Percentiles rank a stretch among this genome's conserved stretches.
Evolutionary conservation across 164 flowering plant genomes (phyloP).

Genomic region (Vitis labrusca): DNA sequence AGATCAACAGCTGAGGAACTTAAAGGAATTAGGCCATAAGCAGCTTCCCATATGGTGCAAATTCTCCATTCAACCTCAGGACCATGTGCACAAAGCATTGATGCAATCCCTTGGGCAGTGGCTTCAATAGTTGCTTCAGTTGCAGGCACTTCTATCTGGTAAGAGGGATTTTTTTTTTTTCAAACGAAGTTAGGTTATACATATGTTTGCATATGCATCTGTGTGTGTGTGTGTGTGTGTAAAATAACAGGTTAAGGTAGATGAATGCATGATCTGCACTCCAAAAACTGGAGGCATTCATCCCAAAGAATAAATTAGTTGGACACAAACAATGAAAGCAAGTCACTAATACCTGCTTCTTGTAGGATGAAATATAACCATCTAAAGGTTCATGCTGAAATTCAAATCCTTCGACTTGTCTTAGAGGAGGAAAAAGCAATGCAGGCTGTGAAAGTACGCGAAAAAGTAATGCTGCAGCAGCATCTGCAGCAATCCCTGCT

Average conservation of each 20-base stretch:
- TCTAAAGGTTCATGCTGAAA: constrained; percentile 70
- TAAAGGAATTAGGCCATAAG: constrained; percentile 87
- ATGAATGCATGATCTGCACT: not conserved
- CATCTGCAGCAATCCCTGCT: constrained; percentile 95
- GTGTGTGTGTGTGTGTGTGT: too few species aligned
- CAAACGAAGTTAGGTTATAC: constrained; percentile 5
- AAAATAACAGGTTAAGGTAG: not conserved
- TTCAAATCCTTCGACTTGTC: constrained; percentile 89
- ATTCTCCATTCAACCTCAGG: constrained; percentile 99
- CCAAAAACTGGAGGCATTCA: not conserved
- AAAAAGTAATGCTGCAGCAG: constrained; percentile 95
- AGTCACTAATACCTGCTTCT: constrained; percentile 56
- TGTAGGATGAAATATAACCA: constrained; percentile 61
- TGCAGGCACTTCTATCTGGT: constrained; percentile 75
- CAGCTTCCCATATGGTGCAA: constrained; percentile 99
- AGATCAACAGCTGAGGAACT: constrained; percentile 88
- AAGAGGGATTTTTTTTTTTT: constrained; percentile 6
- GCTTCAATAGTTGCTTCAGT: constrained; percentile 96
- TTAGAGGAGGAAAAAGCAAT: constrained; percentile 85
- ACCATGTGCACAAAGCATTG: constrained; percentile 97
- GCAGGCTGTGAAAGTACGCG: constrained; percentile 96
- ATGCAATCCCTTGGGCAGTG: constrained; percentile 98
- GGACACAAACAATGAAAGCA: not conserved
- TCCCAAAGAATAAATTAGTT: not conserved
- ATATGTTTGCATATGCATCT: not conserved